Evolutionary conservation across 164 flowering plant species (phyloP).

Genomic region (Houttuynia cordata): DNA sequence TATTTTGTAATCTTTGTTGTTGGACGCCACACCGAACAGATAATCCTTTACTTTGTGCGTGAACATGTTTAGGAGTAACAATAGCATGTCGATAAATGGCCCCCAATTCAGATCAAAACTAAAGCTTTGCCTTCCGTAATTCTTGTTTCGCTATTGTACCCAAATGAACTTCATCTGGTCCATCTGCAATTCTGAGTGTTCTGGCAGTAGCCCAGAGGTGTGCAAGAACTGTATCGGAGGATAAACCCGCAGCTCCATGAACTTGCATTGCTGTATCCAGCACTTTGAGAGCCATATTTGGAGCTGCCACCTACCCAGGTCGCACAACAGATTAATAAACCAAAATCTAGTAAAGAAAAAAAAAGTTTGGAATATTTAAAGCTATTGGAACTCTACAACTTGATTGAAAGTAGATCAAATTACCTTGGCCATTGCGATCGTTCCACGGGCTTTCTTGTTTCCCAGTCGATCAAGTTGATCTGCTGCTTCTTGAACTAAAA

Average conservation of each 20-base stretch:
- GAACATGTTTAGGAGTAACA: no score
- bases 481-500: conserved; percentile 92
- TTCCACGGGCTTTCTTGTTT: conserved; percentile 84
- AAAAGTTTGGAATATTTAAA: background rate
- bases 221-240: conserved; percentile 76
- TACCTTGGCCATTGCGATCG: conserved; percentile 98
- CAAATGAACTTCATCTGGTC: conserved; percentile 95
- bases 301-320: conserved; percentile 70
- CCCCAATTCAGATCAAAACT: background rate
- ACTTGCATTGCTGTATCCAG: conserved; percentile 97
- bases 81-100: no score
- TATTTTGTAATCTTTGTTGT: no score
- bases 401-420: background rate
- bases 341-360: background rate
- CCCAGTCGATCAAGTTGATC: conserved; percentile 91
- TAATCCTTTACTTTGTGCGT: no score
- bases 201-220: conserved; percentile 91
- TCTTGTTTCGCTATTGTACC: conserved; percentile 90
- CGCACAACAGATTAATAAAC: background rate
- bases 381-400: background rate
- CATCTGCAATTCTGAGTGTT: conserved; percentile 94
- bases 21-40: no score
- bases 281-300: conserved; percentile 81
- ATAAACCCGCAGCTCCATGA: conserved; percentile 90
- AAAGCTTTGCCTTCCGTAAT: conserved; percentile 70